Base-by-base conservation (phyloP, 768 basidiomycete genomes). In the Phylloporus rhodoxanthus region DNA sequence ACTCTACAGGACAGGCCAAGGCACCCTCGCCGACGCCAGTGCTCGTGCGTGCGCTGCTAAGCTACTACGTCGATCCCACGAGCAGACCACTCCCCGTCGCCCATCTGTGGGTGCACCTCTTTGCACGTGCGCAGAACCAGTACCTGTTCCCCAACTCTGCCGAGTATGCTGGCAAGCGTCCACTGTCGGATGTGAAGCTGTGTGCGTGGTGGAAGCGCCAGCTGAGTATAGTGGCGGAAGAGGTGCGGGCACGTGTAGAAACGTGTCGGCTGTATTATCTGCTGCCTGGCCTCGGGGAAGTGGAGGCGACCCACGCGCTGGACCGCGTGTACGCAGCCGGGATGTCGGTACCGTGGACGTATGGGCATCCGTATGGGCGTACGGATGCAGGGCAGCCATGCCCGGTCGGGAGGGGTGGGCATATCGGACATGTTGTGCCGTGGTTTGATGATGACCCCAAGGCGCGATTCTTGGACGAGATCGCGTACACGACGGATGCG, bases 391-490 rank as follows among this genome's bases (percentile, higher is more conserved):
- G 76, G 62, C 72, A 76, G 45, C 59, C 74, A 59, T 62, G 79
- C 61, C 72, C 33, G 79, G 73, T 59, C 72, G 73, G 13, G 43
- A 56, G 55, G 39, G 43, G 43, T 58, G 54, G 36, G 45, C 57
- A 55, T 66, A 71, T 94, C 26, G 91, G 87, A 1, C 76, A 82
- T 47, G 78, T 79, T 45, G 85, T 99, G 19, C 96, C 96, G 2
- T 85, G 80, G 48, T 91, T 98, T 62, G 88, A 92, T n/a, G 96
- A 99, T 60, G 93, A 96, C 66, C 94, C 96, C 7, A 97, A 98
- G 68, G 82, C 88, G 48, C 80, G 96, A 15, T 97, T 97, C 66
- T 69, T 99, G 64, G 87, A 90, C 65, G 93, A 96, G 68, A 81
- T 97, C 45, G 89, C 85, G 36, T 83, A 79, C 55, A 87, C 79